Base-by-base conservation (phyloP, 441 rosid species). In the California macrophylla region DNA sequence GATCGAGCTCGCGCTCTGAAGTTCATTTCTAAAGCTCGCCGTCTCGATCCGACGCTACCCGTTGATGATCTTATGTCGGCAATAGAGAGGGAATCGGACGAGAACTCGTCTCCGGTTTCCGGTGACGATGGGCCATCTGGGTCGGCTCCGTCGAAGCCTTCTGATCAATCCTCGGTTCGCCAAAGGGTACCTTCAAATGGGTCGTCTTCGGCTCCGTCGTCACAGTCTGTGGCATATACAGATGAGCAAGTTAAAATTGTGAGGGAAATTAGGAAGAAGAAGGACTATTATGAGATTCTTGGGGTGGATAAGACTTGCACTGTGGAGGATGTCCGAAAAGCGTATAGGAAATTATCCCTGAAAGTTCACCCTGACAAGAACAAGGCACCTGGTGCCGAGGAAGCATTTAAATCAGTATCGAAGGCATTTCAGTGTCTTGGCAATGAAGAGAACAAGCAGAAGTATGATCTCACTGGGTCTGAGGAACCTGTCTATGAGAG, bases 331-430 rank as follows among this genome's bases (percentile, higher is more conserved):
- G 80, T 93, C 54, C 81, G 94, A 34, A 93, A 88, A 77, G 85
- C 95, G 0, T 93, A 93, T 60, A 75, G 97, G 63, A 93, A 93
- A 76, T 80, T 93, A 50, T 91, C 97, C 0, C 76, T 93, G 66
- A 91, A 91, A 72, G 97, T 93, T 38, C 98, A 93, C 74, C 98
- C 98, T 0, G 98, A 93, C 71, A 93, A 93, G 88, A 93, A 91
- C 79, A 85, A 83, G 3, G 96, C 97, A 30, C 98, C 97, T 0
- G 98, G 93, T 0, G 85, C 98, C 20, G 98, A 93, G 74, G 98
- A 93, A 69, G 92, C 93, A 2, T 93, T 93, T 67, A 93, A 93
- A 76, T 75, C 84, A 3, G 92, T 93, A 36, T 93, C 97, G 0
- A 91, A 89, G 72, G 95, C 98, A 45, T 93, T 93, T 72, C 97